Base-by-base conservation (phyloP, 257 asterid species). In the Marsdenia floribunda region DNA sequence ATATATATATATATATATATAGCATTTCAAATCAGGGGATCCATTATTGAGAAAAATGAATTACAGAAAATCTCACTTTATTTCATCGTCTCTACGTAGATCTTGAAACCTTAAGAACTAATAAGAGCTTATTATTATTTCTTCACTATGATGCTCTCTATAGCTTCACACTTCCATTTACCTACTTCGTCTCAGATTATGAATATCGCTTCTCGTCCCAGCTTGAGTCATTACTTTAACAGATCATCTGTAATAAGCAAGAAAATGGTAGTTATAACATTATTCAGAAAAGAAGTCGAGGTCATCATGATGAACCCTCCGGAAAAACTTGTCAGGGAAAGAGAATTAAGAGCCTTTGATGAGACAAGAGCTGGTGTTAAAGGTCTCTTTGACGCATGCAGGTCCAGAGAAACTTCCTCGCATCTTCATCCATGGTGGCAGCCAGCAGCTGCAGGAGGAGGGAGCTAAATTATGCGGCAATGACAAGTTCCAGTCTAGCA, bases 311-410 rank as follows among this genome's bases (percentile, higher is more conserved):
- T 9, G 37, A 18, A 24, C 5, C 18, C 35, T 58, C 65, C 12
- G 26, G 65, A 50, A 14, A 0, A 67, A 26, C 0, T 70, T 49
- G 77, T 70, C 6, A 38, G 80, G 52, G 19, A 71, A 13, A 74
- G 6, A 13, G 79, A 81, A 29, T 24, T 77, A 64, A 77, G 71
- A 81, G 81, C 49, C 2, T 81, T 81, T 75, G 84, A 81, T n/a
- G 84, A 77, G 42, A 77, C 84, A 5, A 81, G 77, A 77, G 67
- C 81, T 44, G 84, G 81, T 15, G 84, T 80, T 40, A 80, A 80
- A 72, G 83, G 83, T 4, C 77, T 80, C 3, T 74, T 76, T 3
- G 83, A n/a, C n/a, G n/a, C n/a, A 80, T 74, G 74, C 77, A 61
- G 82, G 82, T 42, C 16, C 63, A 29, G 26, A 65, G 10, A 69